Evolutionary conservation across 176 grass and related monocot species (phyloP).

Genomic region (Bonia amplexicaulis): DNA sequence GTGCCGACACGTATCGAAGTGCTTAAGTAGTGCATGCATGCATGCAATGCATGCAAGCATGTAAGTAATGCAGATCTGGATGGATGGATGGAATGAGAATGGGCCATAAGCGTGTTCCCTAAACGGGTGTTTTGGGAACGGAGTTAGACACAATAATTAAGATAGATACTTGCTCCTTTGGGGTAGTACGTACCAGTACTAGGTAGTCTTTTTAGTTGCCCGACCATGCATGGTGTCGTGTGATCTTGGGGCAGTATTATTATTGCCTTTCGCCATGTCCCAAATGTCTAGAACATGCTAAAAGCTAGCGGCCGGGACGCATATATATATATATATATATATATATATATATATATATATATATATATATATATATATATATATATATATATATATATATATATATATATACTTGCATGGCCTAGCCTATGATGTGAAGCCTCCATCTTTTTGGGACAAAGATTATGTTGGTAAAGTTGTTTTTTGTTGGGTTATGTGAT

Average conservation of each 20-base stretch:
- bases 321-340: too few species aligned
- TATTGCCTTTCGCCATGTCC: constrained; percentile 12
- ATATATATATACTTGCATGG: too few species aligned
- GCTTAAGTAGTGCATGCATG: background rate
- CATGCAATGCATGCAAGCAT: constrained; percentile 22
- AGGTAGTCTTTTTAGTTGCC: constrained; percentile 1
- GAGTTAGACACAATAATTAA: background rate
- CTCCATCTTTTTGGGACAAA: constrained; percentile 17
- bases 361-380: too few species aligned
- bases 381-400: too few species aligned
- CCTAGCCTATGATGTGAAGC: constrained; percentile 20
- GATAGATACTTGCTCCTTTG: background rate
- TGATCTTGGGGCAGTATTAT: constrained; percentile 38
- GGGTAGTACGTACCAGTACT: background rate
- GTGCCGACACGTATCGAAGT: background rate
- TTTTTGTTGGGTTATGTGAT: constrained; percentile 55
- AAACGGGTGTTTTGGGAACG: background rate
- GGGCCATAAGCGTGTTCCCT: constrained; percentile 19
- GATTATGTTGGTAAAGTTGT: constrained; percentile 29
- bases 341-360: too few species aligned
- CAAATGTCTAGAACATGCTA: constrained; percentile 17
- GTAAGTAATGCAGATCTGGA: background rate
- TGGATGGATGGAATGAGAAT: background rate
- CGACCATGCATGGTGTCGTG: constrained; percentile 14
- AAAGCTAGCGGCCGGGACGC: background rate